Conservation (phyloP, 2,329 filamentous ascomycete species). For the Aureobasidium sp. region DNA sequence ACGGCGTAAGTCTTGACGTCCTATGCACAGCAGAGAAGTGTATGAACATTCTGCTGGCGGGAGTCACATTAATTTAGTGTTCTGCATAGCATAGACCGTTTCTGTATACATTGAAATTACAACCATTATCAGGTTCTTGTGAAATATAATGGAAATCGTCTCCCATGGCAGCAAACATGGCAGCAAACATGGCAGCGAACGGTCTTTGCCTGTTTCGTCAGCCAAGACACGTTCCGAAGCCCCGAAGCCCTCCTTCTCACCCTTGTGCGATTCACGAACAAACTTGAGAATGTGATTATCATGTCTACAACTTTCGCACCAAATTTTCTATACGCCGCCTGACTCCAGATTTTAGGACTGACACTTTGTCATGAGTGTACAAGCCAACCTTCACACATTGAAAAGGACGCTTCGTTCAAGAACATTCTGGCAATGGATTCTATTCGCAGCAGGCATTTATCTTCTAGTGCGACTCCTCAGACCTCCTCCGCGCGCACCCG, state of each 20-base stretch:
- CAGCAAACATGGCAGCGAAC: background rate
- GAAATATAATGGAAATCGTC: background rate
- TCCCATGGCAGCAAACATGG: background rate
- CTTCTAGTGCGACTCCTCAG: background rate
- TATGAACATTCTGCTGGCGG: background rate
- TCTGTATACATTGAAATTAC: background rate
- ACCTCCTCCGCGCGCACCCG: background rate
- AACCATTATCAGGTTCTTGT: background rate
- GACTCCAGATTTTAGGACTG: background rate
- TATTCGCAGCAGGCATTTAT: background rate
- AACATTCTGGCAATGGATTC: constrained; percentile 11
- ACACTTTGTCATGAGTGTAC: background rate
- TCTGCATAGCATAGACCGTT: background rate
- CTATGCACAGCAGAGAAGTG: background rate
- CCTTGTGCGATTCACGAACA: background rate
- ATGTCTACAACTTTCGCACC: background rate
- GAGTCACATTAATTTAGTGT: background rate
- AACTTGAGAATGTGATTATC: background rate
- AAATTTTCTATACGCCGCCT: background rate
- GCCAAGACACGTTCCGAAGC: background rate
- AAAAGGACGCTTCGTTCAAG: constrained; percentile 3
- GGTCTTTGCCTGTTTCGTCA: background rate
- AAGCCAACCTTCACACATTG: background rate
- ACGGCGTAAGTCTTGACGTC: background rate
- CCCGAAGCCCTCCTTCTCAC: background rate